Evolutionary conservation across 1,139 yeast species (phyloP).

Genomic region (Yamadazyma friedrichii): DNA sequence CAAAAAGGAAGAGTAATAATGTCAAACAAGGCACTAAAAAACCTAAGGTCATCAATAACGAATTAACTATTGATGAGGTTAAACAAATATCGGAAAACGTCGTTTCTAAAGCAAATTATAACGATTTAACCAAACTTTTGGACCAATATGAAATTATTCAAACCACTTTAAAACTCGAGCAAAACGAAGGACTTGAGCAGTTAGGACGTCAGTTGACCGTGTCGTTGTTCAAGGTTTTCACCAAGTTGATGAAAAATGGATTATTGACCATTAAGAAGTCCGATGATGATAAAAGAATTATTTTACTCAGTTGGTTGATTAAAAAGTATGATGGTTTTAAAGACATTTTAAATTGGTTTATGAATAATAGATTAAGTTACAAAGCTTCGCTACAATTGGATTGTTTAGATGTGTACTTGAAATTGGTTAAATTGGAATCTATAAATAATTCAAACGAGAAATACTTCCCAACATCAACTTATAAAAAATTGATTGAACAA

Average conservation of each 20-base stretch:
- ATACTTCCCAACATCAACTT: constrained; percentile 63
- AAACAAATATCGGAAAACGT: constrained; percentile 32
- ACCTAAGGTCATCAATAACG: constrained; percentile 2
- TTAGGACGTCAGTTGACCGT: constrained; percentile 51
- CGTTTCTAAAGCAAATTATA: constrained; percentile 37
- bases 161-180: constrained; percentile 16
- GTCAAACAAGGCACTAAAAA: constrained; percentile 2
- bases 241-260: constrained; percentile 50
- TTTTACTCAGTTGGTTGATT: constrained; percentile 62
- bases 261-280: constrained; percentile 40
- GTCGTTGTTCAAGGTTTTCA: constrained; percentile 56
- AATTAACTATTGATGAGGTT: constrained; percentile 16
- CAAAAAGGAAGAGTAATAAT: constrained; percentile 12
- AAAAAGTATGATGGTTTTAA: constrained; percentile 61
- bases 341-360: constrained; percentile 36
- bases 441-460: constrained; percentile 48
- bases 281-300: constrained; percentile 43
- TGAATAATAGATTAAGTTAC: constrained; percentile 31
- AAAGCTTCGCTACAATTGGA: constrained; percentile 56
- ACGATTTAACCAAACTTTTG: constrained; percentile 49
- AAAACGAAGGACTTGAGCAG: constrained; percentile 28
- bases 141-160: constrained; percentile 33
- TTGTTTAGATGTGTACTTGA: constrained; percentile 61
- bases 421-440: constrained; percentile 61
- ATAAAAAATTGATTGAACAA: constrained; percentile 45